Conservation (phyloP, 441 rosid genomes). For the Mallotus japonicus region DNA sequence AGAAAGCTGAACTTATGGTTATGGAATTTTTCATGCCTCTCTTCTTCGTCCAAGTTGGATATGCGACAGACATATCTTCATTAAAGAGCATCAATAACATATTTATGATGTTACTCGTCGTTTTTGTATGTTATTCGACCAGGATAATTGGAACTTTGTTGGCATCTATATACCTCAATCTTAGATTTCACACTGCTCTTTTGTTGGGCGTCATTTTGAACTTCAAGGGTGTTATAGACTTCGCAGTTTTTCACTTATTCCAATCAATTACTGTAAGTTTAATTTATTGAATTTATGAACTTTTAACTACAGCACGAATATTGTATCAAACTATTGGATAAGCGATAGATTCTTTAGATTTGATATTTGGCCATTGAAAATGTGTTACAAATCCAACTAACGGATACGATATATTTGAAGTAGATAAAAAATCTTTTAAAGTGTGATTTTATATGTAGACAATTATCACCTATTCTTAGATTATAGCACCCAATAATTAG, state of each 20-base stretch:
- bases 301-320: too few species aligned
- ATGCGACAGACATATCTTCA: slow-evolving; percentile 21
- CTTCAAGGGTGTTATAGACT: slow-evolving; percentile 34
- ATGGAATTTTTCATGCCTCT: slow-evolving; percentile 29
- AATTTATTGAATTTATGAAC: too few species aligned
- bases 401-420: too few species aligned
- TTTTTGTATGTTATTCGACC: not conserved
- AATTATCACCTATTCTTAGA: too few species aligned
- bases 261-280: not conserved
- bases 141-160: slow-evolving; percentile 25
- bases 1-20: slow-evolving; percentile 31
- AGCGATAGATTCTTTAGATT: too few species aligned
- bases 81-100: not conserved
- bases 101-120: not conserved
- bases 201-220: slow-evolving; percentile 33
- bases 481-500: too few species aligned
- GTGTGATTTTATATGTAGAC: too few species aligned
- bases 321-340: too few species aligned
- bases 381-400: too few species aligned
- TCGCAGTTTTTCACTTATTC: not conserved
- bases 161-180: slow-evolving; percentile 20
- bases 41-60: slow-evolving; percentile 34
- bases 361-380: too few species aligned
- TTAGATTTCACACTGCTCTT: slow-evolving; percentile 25
- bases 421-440: too few species aligned